Percentiles rank a stretch among this genome's conserved stretches.
phyloP scores from a whole-genome alignment of 441 rosid species.

The Biscutella auriculata region DNA sequence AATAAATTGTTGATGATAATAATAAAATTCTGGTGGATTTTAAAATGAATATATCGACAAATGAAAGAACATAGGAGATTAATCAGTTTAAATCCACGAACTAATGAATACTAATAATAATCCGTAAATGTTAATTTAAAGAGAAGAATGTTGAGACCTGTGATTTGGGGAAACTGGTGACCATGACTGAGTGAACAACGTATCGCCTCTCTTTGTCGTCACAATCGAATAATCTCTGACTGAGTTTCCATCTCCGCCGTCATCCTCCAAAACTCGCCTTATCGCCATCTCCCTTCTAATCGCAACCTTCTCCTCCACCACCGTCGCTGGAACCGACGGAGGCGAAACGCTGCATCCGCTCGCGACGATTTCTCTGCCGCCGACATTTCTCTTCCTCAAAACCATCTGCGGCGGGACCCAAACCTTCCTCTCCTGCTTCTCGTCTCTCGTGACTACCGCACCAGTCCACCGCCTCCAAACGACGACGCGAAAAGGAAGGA shows the following conservation, averaged over 20 bases:
- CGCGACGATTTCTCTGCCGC: background rate
- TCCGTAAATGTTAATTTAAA: background rate
- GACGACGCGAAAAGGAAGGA: conserved; percentile 42
- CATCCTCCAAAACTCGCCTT: conserved; percentile 46
- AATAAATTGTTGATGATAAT: no score
- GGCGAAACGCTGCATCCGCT: conserved; percentile 14
- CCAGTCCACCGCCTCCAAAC: conserved; percentile 25
- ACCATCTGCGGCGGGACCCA: conserved; percentile 30
- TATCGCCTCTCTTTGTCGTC: conserved; percentile 41
- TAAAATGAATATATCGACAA: background rate
- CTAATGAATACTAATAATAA: background rate
- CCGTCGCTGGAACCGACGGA: conserved; percentile 16
- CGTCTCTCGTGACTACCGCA: conserved; percentile 27
- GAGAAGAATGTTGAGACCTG: conserved; percentile 28
- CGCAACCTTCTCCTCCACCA: conserved; percentile 52
- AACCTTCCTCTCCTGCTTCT: conserved; percentile 29
- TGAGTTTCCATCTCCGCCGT: conserved; percentile 28
- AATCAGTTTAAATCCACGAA: background rate
- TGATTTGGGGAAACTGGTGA: conserved; percentile 32
- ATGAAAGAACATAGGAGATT: background rate
- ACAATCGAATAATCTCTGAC: conserved; percentile 40
- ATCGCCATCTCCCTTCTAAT: conserved; percentile 52
- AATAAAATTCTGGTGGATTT: no score
- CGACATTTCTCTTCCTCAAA: conserved; percentile 35
- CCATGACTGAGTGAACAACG: conserved; percentile 77